Base-by-base conservation (phyloP, 2,329 filamentous ascomycete species). In the Penicillium sp. region DNA sequence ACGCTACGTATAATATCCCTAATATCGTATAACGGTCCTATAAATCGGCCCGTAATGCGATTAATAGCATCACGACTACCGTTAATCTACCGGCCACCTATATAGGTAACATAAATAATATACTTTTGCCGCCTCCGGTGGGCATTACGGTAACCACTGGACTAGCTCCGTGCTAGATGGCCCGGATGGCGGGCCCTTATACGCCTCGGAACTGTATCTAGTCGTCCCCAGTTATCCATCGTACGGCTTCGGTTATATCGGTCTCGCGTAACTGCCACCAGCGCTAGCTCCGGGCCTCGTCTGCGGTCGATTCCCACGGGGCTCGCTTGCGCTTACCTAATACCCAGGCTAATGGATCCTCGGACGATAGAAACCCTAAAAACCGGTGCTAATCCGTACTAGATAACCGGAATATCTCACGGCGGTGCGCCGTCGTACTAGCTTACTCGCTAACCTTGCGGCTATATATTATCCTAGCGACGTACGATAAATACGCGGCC, bases 341-440 rank as follows among this genome's bases (percentile, higher is more conserved):
- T 2, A 42, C 12, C 23, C 44, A 6, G 18, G 44, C 42, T 43
- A 38, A 12, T 42, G 36, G 45, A 28, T 49, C 47, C 18, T 56
- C 21, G 21, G 39, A 10, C 26, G 16, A n/a, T 18, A 6, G 38
- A 18, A 53, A 53, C 18, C 45, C 45, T 16, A 53, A 45, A 44
- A 53, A 49, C 26, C 26, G 33, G 34, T 53, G 31, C 42, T 13
- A 53, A 28, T 49, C 51, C 2, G 33, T 46, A 24, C 51, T 53
- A 2, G 26, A 46, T 10, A 46, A 24, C 16, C 46, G 47, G 21
- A 49, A 52, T 6, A 51, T 49, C 46, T 48, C 16, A 0, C 29
- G 49, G 16, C 46, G 45, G 33, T 41, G 23, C 4, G 47, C 24
- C 0, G 47, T 53, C 23, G 49, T 51, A 0, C 42, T 6, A 4